Evolutionary conservation across 495 filamentous ascomycete species (phyloP).

Genomic region (Terfezia claveryi): DNA sequence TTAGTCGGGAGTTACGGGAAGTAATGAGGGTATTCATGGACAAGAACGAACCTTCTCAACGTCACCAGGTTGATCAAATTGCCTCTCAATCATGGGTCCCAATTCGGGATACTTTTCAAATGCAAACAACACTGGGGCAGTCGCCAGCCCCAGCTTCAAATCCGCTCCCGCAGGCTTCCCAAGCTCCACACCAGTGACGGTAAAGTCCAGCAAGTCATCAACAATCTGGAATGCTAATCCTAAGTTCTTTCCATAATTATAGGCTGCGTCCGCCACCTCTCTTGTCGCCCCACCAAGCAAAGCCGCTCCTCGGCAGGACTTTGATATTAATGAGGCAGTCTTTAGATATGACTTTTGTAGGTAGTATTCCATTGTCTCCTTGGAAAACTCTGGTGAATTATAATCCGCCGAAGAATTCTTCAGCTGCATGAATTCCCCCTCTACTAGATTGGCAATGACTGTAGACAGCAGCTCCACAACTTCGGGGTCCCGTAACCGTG

Average conservation of each 20-base stretch:
- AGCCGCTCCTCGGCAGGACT: conserved; percentile 77
- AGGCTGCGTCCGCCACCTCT: conserved; percentile 72
- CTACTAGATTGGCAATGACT: conserved; percentile 90
- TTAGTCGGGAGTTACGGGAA: not conserved
- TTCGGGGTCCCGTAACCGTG: conserved; percentile 73
- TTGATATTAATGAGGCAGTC: conserved; percentile 83
- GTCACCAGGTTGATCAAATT: conserved; percentile 67
- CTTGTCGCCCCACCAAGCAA: conserved; percentile 56
- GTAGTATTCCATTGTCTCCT: conserved; percentile 78
- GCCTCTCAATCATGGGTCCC: conserved; percentile 72
- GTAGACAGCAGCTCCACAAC: conserved; percentile 86
- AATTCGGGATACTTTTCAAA: conserved; percentile 79
- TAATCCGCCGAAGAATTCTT: conserved; percentile 88
- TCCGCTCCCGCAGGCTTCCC: conserved; percentile 92
- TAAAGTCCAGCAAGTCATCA: conserved; percentile 96
- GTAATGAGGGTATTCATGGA: not conserved
- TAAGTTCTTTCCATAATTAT: conserved; percentile 74
- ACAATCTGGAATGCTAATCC: conserved; percentile 95
- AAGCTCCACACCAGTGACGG: conserved; percentile 55
- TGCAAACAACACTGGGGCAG: conserved; percentile 85
- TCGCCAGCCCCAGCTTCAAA: conserved; percentile 78
- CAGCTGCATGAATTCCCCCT: conserved; percentile 98
- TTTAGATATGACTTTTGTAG: conserved; percentile 98
- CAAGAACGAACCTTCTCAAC: conserved; percentile 43
- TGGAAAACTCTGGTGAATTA: conserved; percentile 53